Percentiles rank a stretch among this genome's conserved stretches.
Evolutionary conservation across 768 basidiomycete genomes (phyloP).

Genomic region (Chalciporus sphaerocephalus): DNA sequence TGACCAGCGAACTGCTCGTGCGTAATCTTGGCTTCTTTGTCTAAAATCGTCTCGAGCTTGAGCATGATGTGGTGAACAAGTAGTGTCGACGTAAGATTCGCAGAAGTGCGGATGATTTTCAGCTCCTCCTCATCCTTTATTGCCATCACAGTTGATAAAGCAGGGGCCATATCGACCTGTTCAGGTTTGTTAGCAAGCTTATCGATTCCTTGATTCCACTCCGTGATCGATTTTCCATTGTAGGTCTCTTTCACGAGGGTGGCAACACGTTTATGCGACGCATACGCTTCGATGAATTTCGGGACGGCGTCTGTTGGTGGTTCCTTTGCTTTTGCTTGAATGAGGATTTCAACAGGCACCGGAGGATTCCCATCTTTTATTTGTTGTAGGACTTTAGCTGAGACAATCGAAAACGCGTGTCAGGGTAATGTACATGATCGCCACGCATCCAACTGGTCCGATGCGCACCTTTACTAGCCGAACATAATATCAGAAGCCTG

Average conservation of each 20-base stretch:
- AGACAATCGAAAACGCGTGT: constrained; percentile 9
- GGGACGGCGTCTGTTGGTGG: constrained; percentile 67
- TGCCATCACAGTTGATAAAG: constrained; percentile 74
- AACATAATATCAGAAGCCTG: constrained; percentile 76
- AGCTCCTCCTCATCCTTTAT: constrained; percentile 91
- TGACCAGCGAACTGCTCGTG: constrained; percentile 83
- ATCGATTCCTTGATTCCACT: constrained; percentile 72
- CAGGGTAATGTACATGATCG: constrained; percentile 3
- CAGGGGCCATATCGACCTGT: constrained; percentile 70
- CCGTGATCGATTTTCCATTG: constrained; percentile 78
- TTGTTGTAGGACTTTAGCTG: constrained; percentile 85
- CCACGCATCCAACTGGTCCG: not conserved
- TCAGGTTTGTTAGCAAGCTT: constrained; percentile 61
- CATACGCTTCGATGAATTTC: constrained; percentile 60
- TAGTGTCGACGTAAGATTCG: constrained; percentile 78
- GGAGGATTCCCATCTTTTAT: constrained; percentile 53
- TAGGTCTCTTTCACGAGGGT: constrained; percentile 78
- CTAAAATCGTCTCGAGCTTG: constrained; percentile 86
- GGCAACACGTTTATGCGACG: constrained; percentile 63
- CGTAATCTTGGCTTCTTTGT: constrained; percentile 84
- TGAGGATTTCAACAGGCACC: constrained; percentile 71
- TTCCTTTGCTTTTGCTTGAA: constrained; percentile 79
- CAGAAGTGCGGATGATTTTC: constrained; percentile 76
- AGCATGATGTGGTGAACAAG: constrained; percentile 81
- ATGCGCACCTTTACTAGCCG: constrained; percentile 76